These are phyloP conservation scores for Trametes cinnabarina DNA, from an alignment of 768 basidiomycete species.

Conservation along the genomic window DNA sequence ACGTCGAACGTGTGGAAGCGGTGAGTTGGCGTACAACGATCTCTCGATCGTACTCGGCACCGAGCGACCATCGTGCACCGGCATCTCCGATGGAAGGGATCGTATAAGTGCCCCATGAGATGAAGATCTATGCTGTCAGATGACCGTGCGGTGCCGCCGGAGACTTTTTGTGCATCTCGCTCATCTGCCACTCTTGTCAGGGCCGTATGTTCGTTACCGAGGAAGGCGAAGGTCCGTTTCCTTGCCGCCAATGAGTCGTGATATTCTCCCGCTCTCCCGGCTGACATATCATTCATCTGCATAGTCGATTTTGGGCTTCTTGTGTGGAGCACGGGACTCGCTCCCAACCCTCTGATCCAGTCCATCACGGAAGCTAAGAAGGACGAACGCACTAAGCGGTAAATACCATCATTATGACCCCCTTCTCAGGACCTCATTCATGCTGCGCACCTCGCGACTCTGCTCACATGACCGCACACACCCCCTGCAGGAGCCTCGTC, in stretches of 20 bases:
- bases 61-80: background rate
- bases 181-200: constrained; percentile 31
- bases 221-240: constrained; percentile 61
- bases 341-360: constrained; percentile 75
- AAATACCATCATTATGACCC: constrained; percentile 8
- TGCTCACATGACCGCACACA: background rate
- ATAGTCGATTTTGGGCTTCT: constrained; percentile 77
- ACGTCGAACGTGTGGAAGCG: constrained; percentile 67
- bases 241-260: background rate
- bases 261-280: constrained; percentile 8
- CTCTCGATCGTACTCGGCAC: background rate
- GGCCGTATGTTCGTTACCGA: constrained; percentile 70
- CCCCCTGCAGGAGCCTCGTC: constrained; percentile 33
- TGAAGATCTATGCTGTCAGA: background rate
- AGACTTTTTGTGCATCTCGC: background rate
- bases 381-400: constrained; percentile 58
- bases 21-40: constrained; percentile 32
- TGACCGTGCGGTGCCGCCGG: background rate
- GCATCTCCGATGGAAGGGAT: background rate
- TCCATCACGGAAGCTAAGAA: constrained; percentile 60
- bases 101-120: background rate
- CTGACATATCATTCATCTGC: background rate
- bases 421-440: background rate
- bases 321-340: constrained; percentile 86
- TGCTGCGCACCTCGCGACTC: background rate